Conservation (phyloP, 352 stramenopile genomes). For the Globisporangium perplexum region DNA sequence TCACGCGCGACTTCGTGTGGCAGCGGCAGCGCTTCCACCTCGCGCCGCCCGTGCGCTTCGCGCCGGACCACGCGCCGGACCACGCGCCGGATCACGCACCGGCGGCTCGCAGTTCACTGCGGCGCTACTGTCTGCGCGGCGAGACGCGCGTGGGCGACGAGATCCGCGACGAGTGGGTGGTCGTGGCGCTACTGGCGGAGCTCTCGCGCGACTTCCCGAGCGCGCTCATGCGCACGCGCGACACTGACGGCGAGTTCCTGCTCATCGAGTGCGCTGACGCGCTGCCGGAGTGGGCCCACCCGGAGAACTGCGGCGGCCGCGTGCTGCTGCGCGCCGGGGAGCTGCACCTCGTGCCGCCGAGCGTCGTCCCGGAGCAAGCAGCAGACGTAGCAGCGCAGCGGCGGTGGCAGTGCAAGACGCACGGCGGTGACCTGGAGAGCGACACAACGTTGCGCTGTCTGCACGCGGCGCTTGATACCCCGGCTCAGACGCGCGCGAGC, state of each 20-base stretch:
- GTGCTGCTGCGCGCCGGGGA: slow-evolving; percentile 39
- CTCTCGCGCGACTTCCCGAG: slow-evolving; percentile 27
- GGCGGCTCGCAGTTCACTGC: too few species aligned
- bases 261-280: slow-evolving; percentile 70
- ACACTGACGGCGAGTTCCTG: slow-evolving; percentile 70
- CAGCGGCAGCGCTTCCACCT: slow-evolving; percentile 51
- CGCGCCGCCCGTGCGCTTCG: slow-evolving; percentile 2
- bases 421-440: neutral
- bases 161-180: slow-evolving; percentile 70
- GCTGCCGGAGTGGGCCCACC: slow-evolving; percentile 60
- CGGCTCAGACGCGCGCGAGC: slow-evolving; percentile 17
- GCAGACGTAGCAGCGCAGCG: neutral
- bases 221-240: slow-evolving; percentile 31
- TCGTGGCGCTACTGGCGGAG: slow-evolving; percentile 39
- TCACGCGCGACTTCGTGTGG: slow-evolving; percentile 46
- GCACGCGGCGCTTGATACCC: slow-evolving; percentile 2
- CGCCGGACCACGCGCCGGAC: neutral
- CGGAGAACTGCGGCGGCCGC: slow-evolving; percentile 40
- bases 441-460: slow-evolving; percentile 5
- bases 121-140: slow-evolving; percentile 30
- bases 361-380: slow-evolving; percentile 16
- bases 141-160: slow-evolving; percentile 43
- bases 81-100: neutral
- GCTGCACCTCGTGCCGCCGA: slow-evolving; percentile 40
- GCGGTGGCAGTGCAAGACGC: neutral